Evolutionary conservation across 306 rosid species (phyloP), one percentile per base, ranked within the genome.

Genomic region (Lablab purpureus): DNA sequence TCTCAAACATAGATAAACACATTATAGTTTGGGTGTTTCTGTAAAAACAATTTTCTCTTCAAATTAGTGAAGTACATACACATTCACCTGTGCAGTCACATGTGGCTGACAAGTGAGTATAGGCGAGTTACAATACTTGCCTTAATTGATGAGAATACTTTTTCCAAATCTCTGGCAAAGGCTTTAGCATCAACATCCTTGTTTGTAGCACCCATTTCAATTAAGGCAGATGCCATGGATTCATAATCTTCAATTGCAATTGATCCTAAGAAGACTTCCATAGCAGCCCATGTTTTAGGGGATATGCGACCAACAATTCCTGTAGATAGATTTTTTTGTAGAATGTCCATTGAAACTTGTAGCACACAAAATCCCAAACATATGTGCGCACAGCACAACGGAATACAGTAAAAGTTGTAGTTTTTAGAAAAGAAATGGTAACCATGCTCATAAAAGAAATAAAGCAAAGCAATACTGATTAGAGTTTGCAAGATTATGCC

Each of bases 231-330:
- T 45, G 98, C 92, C 97, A 95, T 95, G 21, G 94, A 88, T 70
- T 89, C 94, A 85, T 95, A 95, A 82, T 95, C 99, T 83, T 90
- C 98, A 43, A 86, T 28, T 73, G 96, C 83, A 87, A 95, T 90
- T 78, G 98, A 95, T 83, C 87, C 93, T 88, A 95, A 82, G 86
- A 91, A 95, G 68, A 89, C 83, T 78, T 95, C 99, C 99, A 95
- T 90, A 46, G 99, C 97, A 71, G 94, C 92, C 98, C 98, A 95
- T 18, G 99, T 91, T 87, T 90, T 88, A 23, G 97, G 96, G 56
- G 97, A 85, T 85, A 95, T 90, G 25, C 90, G 94, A 40, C 99
- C 99, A 82, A 95, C 99, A 49, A 95, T 95, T 77, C 99, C 99
- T 93, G 86, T 36, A 21, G 58, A 68, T 76, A 73, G 45, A 28